Conservation (phyloP, 2,329 filamentous ascomycete species). For the Didymella lethalis region DNA sequence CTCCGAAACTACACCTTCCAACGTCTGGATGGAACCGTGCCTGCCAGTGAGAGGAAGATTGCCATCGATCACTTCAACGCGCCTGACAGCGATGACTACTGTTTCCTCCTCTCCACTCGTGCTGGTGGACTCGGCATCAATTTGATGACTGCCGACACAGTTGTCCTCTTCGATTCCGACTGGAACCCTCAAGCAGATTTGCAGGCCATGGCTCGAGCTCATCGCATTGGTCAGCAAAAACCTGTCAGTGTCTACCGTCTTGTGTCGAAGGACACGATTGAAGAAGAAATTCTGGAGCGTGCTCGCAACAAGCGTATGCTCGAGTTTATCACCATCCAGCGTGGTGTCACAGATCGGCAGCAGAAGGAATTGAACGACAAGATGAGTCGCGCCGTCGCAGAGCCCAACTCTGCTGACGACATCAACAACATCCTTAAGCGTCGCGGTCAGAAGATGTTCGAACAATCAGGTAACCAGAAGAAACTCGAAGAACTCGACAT, state of each 20-base stretch:
- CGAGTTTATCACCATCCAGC: constrained; percentile 96
- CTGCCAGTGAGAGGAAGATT: constrained; percentile 83
- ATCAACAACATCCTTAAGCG: constrained; percentile 97
- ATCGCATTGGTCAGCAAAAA: constrained; percentile 95
- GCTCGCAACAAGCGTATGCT: constrained; percentile 97
- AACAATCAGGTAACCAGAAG: constrained; percentile 95
- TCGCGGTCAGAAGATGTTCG: constrained; percentile 98
- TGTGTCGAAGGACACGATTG: constrained; percentile 97
- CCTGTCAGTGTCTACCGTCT: constrained; percentile 96
- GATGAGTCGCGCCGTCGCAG: constrained; percentile 72
- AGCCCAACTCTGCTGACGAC: constrained; percentile 90
- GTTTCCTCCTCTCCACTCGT: constrained; percentile 91
- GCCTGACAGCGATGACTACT: constrained; percentile 94
- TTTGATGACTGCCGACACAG: constrained; percentile 97
- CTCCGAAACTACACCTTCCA: constrained; percentile 95
- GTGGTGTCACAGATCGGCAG: constrained; percentile 93
- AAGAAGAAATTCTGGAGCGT: constrained; percentile 95
- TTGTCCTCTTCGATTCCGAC: constrained; percentile 96
- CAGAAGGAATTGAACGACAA: constrained; percentile 76
- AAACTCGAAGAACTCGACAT: constrained; percentile 97
- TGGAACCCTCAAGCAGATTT: constrained; percentile 99
- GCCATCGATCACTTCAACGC: constrained; percentile 99
- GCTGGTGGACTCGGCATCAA: constrained; percentile 99
- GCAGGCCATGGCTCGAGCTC: constrained; percentile 97
- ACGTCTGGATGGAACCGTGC: constrained; percentile 92